phyloP scores from a whole-genome alignment of 371 early-diverging fungal species.

The Gilbertella persicaria region DNA sequence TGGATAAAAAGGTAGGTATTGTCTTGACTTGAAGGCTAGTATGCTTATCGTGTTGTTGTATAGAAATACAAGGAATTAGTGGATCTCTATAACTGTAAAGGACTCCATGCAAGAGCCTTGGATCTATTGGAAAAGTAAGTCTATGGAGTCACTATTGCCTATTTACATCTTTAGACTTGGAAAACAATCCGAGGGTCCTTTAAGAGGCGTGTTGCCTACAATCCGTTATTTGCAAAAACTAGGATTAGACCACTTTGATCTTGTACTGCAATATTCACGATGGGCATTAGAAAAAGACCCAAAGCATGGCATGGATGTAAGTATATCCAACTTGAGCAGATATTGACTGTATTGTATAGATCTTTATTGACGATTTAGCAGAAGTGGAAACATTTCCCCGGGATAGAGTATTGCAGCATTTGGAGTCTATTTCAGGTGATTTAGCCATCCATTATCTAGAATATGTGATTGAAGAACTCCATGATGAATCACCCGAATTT shows the following conservation, averaged over 20 bases:
- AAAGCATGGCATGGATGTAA: constrained; percentile 75
- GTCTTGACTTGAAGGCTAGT: not conserved
- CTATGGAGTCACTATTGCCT: not conserved
- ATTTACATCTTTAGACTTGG: constrained; percentile 41
- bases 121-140: constrained; percentile 65
- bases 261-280: constrained; percentile 78
- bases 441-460: constrained; percentile 78
- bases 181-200: constrained; percentile 50
- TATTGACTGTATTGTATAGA: constrained; percentile 36
- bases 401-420: constrained; percentile 53
- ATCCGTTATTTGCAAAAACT: constrained; percentile 78
- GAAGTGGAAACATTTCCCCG: constrained; percentile 60
- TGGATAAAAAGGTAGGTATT: constrained; percentile 60
- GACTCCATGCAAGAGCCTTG: constrained; percentile 83
- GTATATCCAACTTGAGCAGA: constrained; percentile 6
- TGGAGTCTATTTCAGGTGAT: constrained; percentile 62
- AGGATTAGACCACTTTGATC: constrained; percentile 72
- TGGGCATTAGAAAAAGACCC: constrained; percentile 78
- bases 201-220: constrained; percentile 67
- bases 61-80: constrained; percentile 84
- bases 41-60: not conserved
- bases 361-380: constrained; percentile 76
- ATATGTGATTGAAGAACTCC: constrained; percentile 71
- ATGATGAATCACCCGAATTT: constrained; percentile 69
- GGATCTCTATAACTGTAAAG: constrained; percentile 89